Evolutionary conservation across 2,329 filamentous ascomycete genomes (phyloP).

Genomic region (Sarocladiaceae sp.): DNA sequence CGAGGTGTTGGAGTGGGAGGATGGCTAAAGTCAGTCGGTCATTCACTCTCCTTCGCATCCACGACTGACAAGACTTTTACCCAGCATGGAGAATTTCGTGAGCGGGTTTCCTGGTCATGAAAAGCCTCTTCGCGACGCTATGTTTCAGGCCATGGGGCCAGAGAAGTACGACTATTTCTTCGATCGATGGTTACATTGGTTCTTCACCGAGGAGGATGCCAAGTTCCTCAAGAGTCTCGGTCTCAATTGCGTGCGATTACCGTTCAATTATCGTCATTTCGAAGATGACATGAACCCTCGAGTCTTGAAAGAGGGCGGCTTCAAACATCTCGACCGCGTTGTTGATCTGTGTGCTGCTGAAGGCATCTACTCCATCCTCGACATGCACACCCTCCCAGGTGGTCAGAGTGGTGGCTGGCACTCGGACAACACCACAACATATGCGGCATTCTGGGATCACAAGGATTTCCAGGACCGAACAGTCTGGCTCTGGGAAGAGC

Average conservation of each 20-base stretch:
- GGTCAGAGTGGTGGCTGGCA: constrained; percentile 43
- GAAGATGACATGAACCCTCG: constrained; percentile 45
- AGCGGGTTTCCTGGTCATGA: constrained; percentile 54
- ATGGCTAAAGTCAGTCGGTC: too few species aligned
- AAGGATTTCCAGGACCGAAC: constrained; percentile 37
- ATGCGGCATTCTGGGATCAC: constrained; percentile 38
- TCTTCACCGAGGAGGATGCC: constrained; percentile 51
- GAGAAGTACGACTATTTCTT: constrained; percentile 56
- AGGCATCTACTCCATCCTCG: constrained; percentile 36
- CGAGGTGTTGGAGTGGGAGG: too few species aligned
- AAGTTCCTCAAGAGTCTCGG: constrained; percentile 49
- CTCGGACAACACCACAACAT: constrained; percentile 27
- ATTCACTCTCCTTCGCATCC: too few species aligned
- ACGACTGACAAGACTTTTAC: too few species aligned
- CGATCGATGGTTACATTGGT: constrained; percentile 49
- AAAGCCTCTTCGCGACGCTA: constrained; percentile 44
- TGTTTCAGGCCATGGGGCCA: constrained; percentile 45
- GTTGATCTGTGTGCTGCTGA: constrained; percentile 34
- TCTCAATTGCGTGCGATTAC: constrained; percentile 50
- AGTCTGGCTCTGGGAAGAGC: constrained; percentile 34
- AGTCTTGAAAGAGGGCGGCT: constrained; percentile 40
- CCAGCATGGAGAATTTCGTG: constrained; percentile 59
- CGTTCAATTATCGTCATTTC: constrained; percentile 53
- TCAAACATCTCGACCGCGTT: constrained; percentile 42
- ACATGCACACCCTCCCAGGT: constrained; percentile 36